Percentiles rank a stretch among this genome's conserved stretches.
Conservation (phyloP, 257 asterid species). For the Penstemon barbatus region DNA sequence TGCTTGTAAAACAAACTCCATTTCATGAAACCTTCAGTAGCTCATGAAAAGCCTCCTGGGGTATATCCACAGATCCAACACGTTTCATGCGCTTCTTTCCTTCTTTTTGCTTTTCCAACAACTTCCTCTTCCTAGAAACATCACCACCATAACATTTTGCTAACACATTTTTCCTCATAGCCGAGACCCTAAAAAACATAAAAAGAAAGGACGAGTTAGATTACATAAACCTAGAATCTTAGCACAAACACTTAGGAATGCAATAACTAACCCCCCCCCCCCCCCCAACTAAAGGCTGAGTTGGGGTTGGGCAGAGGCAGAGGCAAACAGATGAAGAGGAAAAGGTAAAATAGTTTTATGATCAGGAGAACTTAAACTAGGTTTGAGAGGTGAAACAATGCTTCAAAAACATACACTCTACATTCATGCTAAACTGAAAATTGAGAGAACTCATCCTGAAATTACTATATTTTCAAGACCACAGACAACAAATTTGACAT, state of each 20-base stretch:
- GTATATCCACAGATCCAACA: slow-evolving; percentile 93
- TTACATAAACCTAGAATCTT: background rate
- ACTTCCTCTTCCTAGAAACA: slow-evolving; percentile 72
- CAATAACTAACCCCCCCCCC: background rate
- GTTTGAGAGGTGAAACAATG: background rate
- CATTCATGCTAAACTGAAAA: slow-evolving; percentile 3
- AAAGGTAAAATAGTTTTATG: background rate
- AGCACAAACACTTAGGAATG: background rate
- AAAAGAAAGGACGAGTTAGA: slow-evolving; percentile 7
- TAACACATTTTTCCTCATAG: slow-evolving; percentile 94
- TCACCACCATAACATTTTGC: slow-evolving; percentile 99
- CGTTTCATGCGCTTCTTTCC: slow-evolving; percentile 99
- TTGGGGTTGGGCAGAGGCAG: background rate
- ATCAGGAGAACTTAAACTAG: background rate
- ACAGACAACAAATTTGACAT: background rate
- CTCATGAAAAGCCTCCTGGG: slow-evolving; percentile 95
- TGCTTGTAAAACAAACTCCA: slow-evolving; percentile 8
- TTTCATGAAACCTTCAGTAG: slow-evolving; percentile 75
- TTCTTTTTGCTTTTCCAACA: slow-evolving; percentile 95
- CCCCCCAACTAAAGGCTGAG: background rate
- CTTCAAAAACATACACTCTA: slow-evolving; percentile 1
- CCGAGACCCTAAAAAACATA: slow-evolving; percentile 56
- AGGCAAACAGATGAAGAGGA: background rate
- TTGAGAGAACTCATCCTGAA: background rate
- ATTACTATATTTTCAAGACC: background rate